Evolutionary conservation across 83 land plant species (phyloP).

Genomic region (Isoetes engelmannii): DNA sequence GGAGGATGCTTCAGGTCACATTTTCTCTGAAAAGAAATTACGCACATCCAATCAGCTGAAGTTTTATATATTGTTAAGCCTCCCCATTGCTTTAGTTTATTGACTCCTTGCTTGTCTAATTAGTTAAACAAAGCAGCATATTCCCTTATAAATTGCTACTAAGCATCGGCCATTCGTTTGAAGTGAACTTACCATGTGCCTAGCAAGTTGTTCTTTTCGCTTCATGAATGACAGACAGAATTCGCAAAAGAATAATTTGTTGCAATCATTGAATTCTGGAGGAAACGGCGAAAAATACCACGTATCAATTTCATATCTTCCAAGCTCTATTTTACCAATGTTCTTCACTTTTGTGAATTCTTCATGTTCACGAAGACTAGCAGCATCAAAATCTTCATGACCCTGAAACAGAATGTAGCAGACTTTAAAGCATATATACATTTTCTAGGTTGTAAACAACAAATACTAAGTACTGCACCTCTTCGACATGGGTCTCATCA

Average conservation of each 20-base stretch:
- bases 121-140: no score
- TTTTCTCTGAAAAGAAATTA: slow-evolving; percentile 55
- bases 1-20: slow-evolving; percentile 98
- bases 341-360: slow-evolving; percentile 98
- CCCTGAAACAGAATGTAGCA: slow-evolving; percentile 34
- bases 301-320: slow-evolving; percentile 97
- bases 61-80: no score
- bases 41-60: background rate
- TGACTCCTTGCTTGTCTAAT: no score
- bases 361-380: slow-evolving; percentile 90
- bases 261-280: slow-evolving; percentile 60
- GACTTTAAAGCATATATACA: background rate
- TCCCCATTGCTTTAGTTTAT: no score
- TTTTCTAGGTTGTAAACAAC: background rate
- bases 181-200: slow-evolving; percentile 78
- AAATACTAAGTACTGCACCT: slow-evolving; percentile 6
- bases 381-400: slow-evolving; percentile 94
- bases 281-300: slow-evolving; percentile 99
- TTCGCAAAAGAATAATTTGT: slow-evolving; percentile 88
- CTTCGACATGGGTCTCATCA: slow-evolving; percentile 94
- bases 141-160: no score
- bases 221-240: slow-evolving; percentile 96
- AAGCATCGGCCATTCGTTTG: no score
- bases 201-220: slow-evolving; percentile 82
- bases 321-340: slow-evolving; percentile 88